Percentiles rank a stretch among this genome's conserved stretches.
Conservation (phyloP, 257 asterid genomes). For the Lantana camara region DNA sequence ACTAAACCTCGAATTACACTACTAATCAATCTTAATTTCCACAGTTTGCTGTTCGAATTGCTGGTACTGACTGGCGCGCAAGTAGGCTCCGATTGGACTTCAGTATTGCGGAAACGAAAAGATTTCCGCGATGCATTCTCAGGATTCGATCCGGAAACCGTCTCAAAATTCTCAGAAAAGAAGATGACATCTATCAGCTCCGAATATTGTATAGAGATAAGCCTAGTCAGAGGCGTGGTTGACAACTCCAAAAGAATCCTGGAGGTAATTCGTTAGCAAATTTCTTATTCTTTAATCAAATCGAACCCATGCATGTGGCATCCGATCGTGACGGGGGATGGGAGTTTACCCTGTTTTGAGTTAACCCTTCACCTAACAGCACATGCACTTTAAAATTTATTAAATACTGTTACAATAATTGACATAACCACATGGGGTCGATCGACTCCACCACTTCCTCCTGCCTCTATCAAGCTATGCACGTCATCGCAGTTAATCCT, state of each 20-base stretch:
- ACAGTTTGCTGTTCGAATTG: conserved; percentile 72
- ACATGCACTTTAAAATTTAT: background rate
- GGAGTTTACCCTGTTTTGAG: background rate
- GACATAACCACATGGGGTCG: background rate
- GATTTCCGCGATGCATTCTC: conserved; percentile 78
- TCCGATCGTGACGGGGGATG: background rate
- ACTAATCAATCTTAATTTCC: background rate
- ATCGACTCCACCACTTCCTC: background rate
- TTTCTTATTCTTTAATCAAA: background rate
- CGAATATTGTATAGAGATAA: conserved; percentile 56
- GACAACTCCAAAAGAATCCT: conserved; percentile 72
- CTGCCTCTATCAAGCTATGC: background rate
- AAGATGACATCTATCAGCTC: conserved; percentile 48
- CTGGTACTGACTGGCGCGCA: conserved; percentile 77
- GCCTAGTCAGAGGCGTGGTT: conserved; percentile 71
- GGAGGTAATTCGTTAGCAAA: conserved; percentile 43
- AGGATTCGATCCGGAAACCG: conserved; percentile 57
- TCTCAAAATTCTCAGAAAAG: conserved; percentile 65
- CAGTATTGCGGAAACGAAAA: conserved; percentile 65
- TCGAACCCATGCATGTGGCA: background rate
- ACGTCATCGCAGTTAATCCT: background rate
- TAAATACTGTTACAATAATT: background rate
- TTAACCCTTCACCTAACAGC: background rate
- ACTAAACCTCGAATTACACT: background rate
- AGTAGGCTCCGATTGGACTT: conserved; percentile 87